phyloP scores from a whole-genome alignment of 2,329 filamentous ascomycete species.

The Phialemonium atrogriseum region DNA sequence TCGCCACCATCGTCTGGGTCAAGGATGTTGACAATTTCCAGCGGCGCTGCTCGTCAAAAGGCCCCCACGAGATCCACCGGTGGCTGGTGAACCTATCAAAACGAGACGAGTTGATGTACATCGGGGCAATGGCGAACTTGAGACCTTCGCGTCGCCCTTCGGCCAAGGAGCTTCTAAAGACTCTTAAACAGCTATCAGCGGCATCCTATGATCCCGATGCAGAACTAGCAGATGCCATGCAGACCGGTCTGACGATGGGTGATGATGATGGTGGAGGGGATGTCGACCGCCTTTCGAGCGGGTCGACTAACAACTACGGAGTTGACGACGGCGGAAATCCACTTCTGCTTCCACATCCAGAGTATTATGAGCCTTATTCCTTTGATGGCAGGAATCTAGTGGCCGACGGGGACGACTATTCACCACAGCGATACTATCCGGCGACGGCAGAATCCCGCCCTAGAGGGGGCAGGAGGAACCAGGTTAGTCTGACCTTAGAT shows the following conservation, averaged over 20 bases:
- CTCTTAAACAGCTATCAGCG: no score
- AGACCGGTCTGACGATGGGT: not conserved
- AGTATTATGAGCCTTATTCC: no score
- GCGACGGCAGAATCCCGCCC: no score
- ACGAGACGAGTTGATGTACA: not conserved
- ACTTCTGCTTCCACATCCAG: no score
- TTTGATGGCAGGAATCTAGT: no score
- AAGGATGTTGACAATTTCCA: constrained; percentile 12
- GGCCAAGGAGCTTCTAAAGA: constrained; percentile 9
- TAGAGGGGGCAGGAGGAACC: not conserved
- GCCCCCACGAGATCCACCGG: constrained; percentile 8
- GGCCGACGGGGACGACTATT: no score
- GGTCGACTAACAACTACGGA: not conserved
- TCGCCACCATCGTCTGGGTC: constrained; percentile 20
- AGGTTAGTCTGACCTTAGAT: not conserved
- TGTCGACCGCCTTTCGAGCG: no score
- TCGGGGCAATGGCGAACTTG: constrained; percentile 11
- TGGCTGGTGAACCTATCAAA: constrained; percentile 7
- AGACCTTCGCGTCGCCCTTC: constrained; percentile 10
- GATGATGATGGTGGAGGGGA: not conserved
- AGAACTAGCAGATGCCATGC: not conserved
- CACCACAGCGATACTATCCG: no score
- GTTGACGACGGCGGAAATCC: not conserved
- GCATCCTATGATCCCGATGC: not conserved
- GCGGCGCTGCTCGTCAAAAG: constrained; percentile 4